Conservation (phyloP, 305 asterid species). For the Stenogyne calaminthoides region DNA sequence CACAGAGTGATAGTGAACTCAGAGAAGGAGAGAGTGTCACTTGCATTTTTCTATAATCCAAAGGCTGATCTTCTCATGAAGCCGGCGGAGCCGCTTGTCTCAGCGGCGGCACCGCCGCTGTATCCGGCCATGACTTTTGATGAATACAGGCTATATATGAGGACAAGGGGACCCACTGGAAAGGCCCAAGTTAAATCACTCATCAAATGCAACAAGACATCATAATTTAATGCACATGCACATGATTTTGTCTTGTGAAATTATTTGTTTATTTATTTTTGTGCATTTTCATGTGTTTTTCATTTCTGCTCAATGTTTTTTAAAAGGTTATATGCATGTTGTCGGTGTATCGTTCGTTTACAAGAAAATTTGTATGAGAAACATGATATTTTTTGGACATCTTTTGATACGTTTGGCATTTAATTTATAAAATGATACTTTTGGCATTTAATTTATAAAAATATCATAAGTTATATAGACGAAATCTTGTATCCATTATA, state of each 20-base stretch:
- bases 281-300: neutral
- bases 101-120: conserved; percentile 43
- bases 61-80: conserved; percentile 49
- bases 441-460: no score
- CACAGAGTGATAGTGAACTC: conserved; percentile 73
- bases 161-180: conserved; percentile 65
- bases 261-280: neutral
- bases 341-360: no score
- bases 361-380: no score
- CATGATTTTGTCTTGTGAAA: neutral
- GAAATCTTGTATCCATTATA: no score
- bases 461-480: no score
- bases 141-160: conserved; percentile 51
- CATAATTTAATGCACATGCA: neutral
- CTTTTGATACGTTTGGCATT: no score
- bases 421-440: no score
- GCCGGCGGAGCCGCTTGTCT: conserved; percentile 57
- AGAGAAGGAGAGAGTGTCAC: conserved; percentile 55
- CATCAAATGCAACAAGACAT: neutral
- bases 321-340: no score
- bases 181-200: conserved; percentile 69
- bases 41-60: conserved; percentile 72
- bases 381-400: no score
- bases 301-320: no score
- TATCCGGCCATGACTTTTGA: conserved; percentile 50